These are phyloP conservation scores for Fragaria ananassa DNA, from an alignment of 306 rosid genomes.

Conservation along the genomic window DNA sequence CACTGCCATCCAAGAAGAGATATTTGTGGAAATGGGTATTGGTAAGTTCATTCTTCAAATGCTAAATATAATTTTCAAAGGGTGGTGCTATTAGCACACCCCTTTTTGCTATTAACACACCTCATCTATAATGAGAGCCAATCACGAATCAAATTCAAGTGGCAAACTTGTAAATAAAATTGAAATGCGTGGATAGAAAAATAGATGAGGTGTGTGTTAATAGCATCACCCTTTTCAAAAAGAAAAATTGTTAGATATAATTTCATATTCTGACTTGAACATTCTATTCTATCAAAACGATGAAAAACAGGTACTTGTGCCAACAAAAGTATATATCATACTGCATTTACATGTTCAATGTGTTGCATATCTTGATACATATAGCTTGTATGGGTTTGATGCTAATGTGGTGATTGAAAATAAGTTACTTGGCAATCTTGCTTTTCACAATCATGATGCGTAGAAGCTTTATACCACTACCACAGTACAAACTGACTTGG, in stretches of 20 bases:
- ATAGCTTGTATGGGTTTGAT: neutral
- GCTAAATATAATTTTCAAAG: neutral
- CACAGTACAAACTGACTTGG: neutral
- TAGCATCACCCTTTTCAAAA: no score
- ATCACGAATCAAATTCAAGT: no score
- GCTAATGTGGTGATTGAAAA: neutral
- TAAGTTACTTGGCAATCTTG: neutral
- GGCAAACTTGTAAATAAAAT: no score
- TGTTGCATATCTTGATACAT: neutral
- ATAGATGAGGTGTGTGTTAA: no score
- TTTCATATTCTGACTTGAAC: neutral
- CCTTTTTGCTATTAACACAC: no score
- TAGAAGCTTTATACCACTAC: neutral
- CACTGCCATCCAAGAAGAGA: constrained; percentile 84
- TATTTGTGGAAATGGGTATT: constrained; percentile 76
- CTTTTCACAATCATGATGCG: neutral
- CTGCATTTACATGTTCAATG: neutral
- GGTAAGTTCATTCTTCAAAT: constrained; percentile 41
- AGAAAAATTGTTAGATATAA: neutral
- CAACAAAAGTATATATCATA: neutral
- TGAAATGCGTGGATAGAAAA: no score
- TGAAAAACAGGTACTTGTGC: neutral
- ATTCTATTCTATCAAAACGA: neutral
- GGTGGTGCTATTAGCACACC: no score
- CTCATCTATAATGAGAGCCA: no score